These are phyloP conservation scores for Striga asiatica DNA, from an alignment of 257 asterid species.

Conservation along the genomic window DNA sequence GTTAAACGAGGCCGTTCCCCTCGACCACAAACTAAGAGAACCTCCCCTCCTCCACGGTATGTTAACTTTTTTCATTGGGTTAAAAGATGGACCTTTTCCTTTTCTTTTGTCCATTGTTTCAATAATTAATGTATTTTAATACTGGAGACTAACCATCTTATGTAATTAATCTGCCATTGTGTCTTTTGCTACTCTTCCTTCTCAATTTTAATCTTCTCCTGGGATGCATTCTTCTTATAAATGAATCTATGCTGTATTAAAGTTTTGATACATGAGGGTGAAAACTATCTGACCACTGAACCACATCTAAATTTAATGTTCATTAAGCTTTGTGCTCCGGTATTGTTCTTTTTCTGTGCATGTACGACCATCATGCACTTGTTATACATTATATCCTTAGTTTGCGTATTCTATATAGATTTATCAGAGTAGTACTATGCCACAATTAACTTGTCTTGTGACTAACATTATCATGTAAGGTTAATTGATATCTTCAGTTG, in stretches of 20 bases:
- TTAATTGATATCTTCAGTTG: too few relatives aligned
- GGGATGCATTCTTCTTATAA: too few relatives aligned
- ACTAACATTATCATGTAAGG: too few relatives aligned
- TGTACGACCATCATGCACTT: background rate
- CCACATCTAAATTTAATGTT: too few relatives aligned
- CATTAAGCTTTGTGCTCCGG: too few relatives aligned
- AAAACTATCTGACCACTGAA: too few relatives aligned
- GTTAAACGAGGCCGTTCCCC: constrained; percentile 83
- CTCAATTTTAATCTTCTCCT: too few relatives aligned
- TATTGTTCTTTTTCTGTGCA: background rate
- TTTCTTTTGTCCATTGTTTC: background rate
- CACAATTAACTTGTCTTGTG: background rate
- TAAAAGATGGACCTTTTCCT: background rate
- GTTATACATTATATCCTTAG: background rate
- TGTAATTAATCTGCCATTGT: too few relatives aligned
- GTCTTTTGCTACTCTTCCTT: too few relatives aligned
- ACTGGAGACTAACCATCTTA: too few relatives aligned
- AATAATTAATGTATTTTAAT: background rate
- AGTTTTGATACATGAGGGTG: too few relatives aligned
- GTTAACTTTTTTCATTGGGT: constrained; percentile 8
- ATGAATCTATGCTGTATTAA: too few relatives aligned
- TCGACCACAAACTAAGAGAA: constrained; percentile 52
- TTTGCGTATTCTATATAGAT: background rate
- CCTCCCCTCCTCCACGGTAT: constrained; percentile 88
- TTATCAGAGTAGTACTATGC: background rate